Evolutionary conservation across 2,329 filamentous ascomycete species (phyloP), one percentile per base, ranked within the genome.

Genomic region (Teratosphaeria gauchensis): DNA sequence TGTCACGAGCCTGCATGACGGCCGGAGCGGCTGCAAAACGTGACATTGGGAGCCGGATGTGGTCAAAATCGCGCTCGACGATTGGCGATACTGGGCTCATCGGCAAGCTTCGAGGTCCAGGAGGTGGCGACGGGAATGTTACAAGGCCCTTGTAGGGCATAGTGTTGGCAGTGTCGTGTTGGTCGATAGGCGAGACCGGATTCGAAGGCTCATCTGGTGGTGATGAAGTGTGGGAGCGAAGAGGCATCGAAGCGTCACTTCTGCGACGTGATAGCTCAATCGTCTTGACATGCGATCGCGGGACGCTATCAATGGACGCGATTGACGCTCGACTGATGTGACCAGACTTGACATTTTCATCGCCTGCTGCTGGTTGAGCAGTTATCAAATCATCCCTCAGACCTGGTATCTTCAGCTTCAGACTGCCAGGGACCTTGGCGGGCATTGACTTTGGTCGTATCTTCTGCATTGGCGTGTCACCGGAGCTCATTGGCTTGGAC

Each of bases 231-330:
- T 24, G 46, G 9, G 59, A 52, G 5, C n/a, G 19, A 28, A 14
- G 14, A 12, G 28, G 24, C 8, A 42, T 19, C n/a, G 55, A 58
- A 28, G 21, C 54, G 19, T 51, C 54, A 28, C 58, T 63, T 4
- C 53, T 60, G 21, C 63, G 65, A 4, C 56, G 51, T 14, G 46
- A 53, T 11, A 72, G 59, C 51, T 70, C 64, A 33, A 74, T 67
- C 52, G 66, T 71, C 56, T 67, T 64, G 51, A 73, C 56, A 51
- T 69, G 60, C 21, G 64, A 63, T 38, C 70, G 68, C n/a, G 70
- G 62, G 55, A 67, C 67, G 7, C 62, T 63, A 51, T 70, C 72
- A 35, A 74, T 70, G 8, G 67, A 72, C 1, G 70, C 65, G 19
- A 68, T 56, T 19, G 71, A 73, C 5, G 71, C 72, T 46, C 71